Evolutionary conservation across 768 basidiomycete species (phyloP), one percentile per base, ranked within the genome.

Genomic region (Hydnomerulius pinastri): DNA sequence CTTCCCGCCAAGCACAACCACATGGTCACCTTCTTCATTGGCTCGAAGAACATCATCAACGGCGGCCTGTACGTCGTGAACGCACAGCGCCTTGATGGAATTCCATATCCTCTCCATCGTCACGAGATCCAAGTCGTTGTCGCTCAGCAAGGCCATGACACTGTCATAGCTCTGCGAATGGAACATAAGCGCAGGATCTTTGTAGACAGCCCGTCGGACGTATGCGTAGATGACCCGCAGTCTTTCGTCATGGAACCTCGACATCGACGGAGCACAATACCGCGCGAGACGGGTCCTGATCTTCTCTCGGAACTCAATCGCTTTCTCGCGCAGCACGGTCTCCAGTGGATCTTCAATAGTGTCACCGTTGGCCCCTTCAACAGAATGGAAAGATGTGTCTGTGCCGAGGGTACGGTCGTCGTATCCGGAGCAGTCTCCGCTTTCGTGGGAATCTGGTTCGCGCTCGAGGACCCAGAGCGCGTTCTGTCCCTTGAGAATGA

Each of bases 181-280:
- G 40, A 72, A 61, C 64, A 71, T 71, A n/a, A 74, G 67, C 20
- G 64, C 62, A 41, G 68, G 56, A 48, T 74, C 70, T 24, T 62
- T 69, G 51, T 66, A 71, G 25, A 74, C 60, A 18, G 65, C 71
- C 15, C 72, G 65, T 12, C 70, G 71, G 40, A 74, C 61, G 46
- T 64, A 73, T 21, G 73, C 70, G 46, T 58, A 58, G 44, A 74
- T 67, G 48, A 72, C 56, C 17, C 62, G 52, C 21, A 70, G 28
- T 43, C 70, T 69, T 55, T 74, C 73, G n/a, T 33, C 35, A 38
- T 68, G 65, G 40, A 61, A 73, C 15, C 43, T 61, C 6, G 72
- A 74, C 20, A 48, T 41, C 10, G 53, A 46, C 8, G 70, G 62
- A 2, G 69, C 61, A 15, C 64, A 70, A 45, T 64, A 74, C 35